Conservation (phyloP, 495 filamentous ascomycete species). For the Talaromyces proteolyticus region DNA sequence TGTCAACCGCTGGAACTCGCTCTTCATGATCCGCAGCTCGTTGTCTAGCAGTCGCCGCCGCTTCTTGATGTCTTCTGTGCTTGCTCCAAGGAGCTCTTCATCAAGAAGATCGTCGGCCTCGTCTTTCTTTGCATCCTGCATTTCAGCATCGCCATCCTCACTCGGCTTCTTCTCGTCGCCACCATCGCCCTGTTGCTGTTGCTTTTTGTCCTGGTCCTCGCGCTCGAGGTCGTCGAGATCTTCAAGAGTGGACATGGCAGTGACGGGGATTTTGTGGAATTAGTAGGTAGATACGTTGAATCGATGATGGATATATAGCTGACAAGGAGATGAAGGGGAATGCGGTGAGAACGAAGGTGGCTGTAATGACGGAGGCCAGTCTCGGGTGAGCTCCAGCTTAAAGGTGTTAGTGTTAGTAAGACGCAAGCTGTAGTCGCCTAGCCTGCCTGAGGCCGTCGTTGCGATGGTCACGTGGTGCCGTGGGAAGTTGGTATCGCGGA, state of each 20-base stretch:
- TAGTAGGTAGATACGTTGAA: background rate
- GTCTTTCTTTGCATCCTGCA: slow-evolving; percentile 71
- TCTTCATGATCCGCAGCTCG: slow-evolving; percentile 96
- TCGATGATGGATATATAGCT: background rate
- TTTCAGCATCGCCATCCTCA: slow-evolving; percentile 70
- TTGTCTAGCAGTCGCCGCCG: slow-evolving; percentile 86
- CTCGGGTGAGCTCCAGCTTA: background rate
- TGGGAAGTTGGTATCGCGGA: background rate
- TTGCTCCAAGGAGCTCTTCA: slow-evolving; percentile 81
- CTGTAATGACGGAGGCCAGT: background rate
- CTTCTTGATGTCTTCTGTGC: slow-evolving; percentile 89
- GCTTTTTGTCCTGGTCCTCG: slow-evolving; percentile 71
- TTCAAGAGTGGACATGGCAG: slow-evolving; percentile 76
- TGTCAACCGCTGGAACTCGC: slow-evolving; percentile 87
- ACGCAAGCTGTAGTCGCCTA: background rate
- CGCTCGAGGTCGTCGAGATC: slow-evolving; percentile 76
- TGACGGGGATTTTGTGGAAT: slow-evolving; percentile 7
- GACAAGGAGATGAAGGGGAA: background rate
- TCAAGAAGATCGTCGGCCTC: slow-evolving; percentile 77
- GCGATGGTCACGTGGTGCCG: background rate
- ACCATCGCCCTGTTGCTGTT: slow-evolving; percentile 43
- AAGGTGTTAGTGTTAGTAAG: no score
- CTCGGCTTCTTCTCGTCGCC: slow-evolving; percentile 51
- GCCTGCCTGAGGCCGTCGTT: background rate
- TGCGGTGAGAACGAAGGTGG: background rate